Percentiles rank a stretch among this genome's conserved stretches.
Conservation (phyloP, 257 asterid genomes). For the Rauvolfia tetraphylla region DNA sequence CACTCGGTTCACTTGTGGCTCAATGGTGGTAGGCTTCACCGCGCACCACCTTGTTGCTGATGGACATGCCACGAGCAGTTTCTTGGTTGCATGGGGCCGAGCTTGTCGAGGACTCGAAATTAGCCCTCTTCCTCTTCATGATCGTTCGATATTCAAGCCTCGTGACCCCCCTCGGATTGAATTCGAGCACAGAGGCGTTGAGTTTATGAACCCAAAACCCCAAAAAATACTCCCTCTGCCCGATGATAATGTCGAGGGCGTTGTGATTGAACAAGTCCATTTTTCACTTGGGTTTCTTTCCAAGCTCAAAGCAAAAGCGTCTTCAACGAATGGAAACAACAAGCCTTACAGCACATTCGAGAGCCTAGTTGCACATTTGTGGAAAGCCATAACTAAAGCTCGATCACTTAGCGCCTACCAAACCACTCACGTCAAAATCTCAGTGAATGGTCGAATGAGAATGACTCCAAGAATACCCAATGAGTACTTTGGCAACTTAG, state of each 20-base stretch:
- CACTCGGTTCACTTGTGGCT: slow-evolving; percentile 77
- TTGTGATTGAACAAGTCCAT: slow-evolving; percentile 55
- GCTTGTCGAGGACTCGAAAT: slow-evolving; percentile 50
- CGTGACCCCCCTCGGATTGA: slow-evolving; percentile 50
- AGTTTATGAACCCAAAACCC: slow-evolving; percentile 32
- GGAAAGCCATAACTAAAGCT: slow-evolving; percentile 70
- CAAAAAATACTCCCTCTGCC: slow-evolving; percentile 34
- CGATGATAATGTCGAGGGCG: slow-evolving; percentile 36
- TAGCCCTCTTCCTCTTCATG: slow-evolving; percentile 47
- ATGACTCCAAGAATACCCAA: slow-evolving; percentile 56
- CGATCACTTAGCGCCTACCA: slow-evolving; percentile 49
- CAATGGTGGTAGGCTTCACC: slow-evolving; percentile 71
- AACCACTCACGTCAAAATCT: slow-evolving; percentile 56
- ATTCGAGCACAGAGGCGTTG: slow-evolving; percentile 64
- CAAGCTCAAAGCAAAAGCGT: slow-evolving; percentile 58
- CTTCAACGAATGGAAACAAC: slow-evolving; percentile 27
- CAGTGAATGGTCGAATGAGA: slow-evolving; percentile 72
- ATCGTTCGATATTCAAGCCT: slow-evolving; percentile 54
- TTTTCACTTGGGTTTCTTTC: slow-evolving; percentile 53
- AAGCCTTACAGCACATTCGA: slow-evolving; percentile 73
- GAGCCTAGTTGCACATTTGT: slow-evolving; percentile 74
- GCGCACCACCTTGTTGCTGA: slow-evolving; percentile 78
- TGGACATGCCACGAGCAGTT: slow-evolving; percentile 65
- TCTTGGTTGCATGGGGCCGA: slow-evolving; percentile 84
- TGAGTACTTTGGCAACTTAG: slow-evolving; percentile 73